Percentiles rank a stretch among this genome's conserved stretches.
phyloP scores from a whole-genome alignment of 2,329 filamentous ascomycete genomes.

The Botrytis fragariae region DNA sequence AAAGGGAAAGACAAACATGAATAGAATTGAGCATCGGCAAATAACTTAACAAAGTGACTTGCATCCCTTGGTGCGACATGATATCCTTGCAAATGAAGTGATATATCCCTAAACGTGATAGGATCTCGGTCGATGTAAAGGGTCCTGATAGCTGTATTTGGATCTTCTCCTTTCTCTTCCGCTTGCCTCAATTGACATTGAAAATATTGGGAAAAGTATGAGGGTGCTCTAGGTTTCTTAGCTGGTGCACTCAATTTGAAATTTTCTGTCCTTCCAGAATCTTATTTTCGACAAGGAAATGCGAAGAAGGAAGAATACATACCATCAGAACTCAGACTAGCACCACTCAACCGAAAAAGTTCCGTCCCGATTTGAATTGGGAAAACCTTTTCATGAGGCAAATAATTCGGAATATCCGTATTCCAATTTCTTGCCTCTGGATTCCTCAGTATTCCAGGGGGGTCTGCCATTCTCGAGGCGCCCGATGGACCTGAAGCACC shows the following conservation, averaged over 20 bases:
- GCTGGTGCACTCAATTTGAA: constrained; percentile 29
- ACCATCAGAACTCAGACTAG: constrained; percentile 71
- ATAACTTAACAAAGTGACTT: constrained; percentile 85
- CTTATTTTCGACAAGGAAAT: not conserved
- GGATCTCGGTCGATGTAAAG: constrained; percentile 96
- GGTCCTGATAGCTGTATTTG: constrained; percentile 58
- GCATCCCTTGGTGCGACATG: constrained; percentile 79
- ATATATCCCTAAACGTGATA: constrained; percentile 82
- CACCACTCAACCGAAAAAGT: constrained; percentile 66
- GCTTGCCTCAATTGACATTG: constrained; percentile 71
- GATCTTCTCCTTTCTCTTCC: constrained; percentile 47
- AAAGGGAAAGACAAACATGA: constrained; percentile 54
- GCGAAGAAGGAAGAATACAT: constrained; percentile 39
- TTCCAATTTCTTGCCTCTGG: constrained; percentile 28
- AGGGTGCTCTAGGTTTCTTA: constrained; percentile 72
- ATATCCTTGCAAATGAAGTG: constrained; percentile 88
- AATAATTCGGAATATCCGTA: constrained; percentile 39
- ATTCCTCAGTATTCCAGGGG: constrained; percentile 30
- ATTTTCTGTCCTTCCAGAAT: not conserved
- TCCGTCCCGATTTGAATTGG: constrained; percentile 68
- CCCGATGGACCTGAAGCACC: not conserved
- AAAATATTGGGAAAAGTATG: constrained; percentile 95
- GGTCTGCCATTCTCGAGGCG: constrained; percentile 12
- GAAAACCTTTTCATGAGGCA: constrained; percentile 51
- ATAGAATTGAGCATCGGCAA: constrained; percentile 95